phyloP scores from a whole-genome alignment of 2,329 filamentous ascomycete species.

The Colletotrichum liaoningense region DNA sequence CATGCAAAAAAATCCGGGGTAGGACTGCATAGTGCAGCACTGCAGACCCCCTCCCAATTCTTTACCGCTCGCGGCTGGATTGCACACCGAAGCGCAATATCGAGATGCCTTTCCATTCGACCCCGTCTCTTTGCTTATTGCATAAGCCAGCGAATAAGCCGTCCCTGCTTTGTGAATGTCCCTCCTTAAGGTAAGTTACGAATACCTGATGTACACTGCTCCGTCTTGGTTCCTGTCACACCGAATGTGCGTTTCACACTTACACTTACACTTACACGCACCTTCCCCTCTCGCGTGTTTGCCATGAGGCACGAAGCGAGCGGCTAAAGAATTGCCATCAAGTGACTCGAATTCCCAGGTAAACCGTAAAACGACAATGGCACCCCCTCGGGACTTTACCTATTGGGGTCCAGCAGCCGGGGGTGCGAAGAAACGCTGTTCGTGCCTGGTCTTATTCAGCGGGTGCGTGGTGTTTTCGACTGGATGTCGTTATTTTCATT shows the following conservation, averaged over 20 bases:
- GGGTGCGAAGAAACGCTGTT: neutral
- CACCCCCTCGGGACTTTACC: constrained; percentile 27
- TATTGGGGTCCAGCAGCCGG: neutral
- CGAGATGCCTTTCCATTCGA: too few species aligned
- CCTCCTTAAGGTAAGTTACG: too few species aligned
- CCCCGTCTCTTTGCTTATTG: too few species aligned
- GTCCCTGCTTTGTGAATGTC: neutral
- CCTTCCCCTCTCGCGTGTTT: constrained; percentile 3
- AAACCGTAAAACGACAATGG: neutral
- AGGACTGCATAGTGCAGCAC: neutral
- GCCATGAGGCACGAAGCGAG: constrained; percentile 9
- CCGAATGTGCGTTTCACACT: neutral
- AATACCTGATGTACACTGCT: neutral
- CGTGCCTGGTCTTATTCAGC: constrained; percentile 12
- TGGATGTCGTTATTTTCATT: constrained; percentile 37
- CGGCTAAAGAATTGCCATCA: constrained; percentile 20
- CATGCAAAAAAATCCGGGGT: neutral
- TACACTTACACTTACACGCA: neutral
- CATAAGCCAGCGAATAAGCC: neutral
- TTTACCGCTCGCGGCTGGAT: neutral
- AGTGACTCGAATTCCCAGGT: constrained; percentile 13
- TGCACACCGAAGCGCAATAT: neutral
- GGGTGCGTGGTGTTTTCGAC: constrained; percentile 29
- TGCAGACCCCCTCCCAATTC: neutral
- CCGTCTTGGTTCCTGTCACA: neutral